Conservation (phyloP, 768 basidiomycete species). For the Clavulina sp. region DNA sequence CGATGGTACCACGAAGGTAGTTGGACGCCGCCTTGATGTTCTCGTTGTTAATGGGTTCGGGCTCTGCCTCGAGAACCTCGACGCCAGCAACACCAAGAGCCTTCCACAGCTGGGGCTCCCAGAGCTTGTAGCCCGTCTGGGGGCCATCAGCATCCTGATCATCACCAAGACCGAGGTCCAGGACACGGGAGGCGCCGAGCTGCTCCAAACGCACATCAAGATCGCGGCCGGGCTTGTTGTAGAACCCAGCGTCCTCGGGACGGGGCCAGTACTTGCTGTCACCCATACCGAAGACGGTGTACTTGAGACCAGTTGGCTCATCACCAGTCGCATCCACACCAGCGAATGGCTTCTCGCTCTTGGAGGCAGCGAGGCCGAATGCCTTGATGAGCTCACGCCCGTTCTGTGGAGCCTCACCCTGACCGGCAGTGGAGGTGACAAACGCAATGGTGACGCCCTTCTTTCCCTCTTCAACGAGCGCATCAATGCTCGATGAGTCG, state of each 20-base stretch:
- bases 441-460: conserved; percentile 43
- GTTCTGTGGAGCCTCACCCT: conserved; percentile 96
- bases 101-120: conserved; percentile 91
- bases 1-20: conserved; percentile 88
- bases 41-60: conserved; percentile 95
- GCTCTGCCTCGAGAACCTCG: conserved; percentile 81
- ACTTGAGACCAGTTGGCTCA: conserved; percentile 36
- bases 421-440: conserved; percentile 85
- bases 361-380: conserved; percentile 41
- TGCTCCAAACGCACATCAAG: conserved; percentile 62
- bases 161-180: conserved; percentile 69
- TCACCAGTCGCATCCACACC: not conserved
- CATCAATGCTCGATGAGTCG: conserved; percentile 64
- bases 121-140: conserved; percentile 90
- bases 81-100: conserved; percentile 78
- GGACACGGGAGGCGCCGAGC: conserved; percentile 64
- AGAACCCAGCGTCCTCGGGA: conserved; percentile 90
- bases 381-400: conserved; percentile 80
- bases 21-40: conserved; percentile 95
- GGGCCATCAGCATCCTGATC: conserved; percentile 96
- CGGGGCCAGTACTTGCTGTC: conserved; percentile 99
- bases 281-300: conserved; percentile 84
- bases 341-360: conserved; percentile 39
- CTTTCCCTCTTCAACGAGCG: conserved; percentile 45
- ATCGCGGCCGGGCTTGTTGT: conserved; percentile 92